Conservation (phyloP, 768 basidiomycete species). For the Naganishia friedmannii region DNA sequence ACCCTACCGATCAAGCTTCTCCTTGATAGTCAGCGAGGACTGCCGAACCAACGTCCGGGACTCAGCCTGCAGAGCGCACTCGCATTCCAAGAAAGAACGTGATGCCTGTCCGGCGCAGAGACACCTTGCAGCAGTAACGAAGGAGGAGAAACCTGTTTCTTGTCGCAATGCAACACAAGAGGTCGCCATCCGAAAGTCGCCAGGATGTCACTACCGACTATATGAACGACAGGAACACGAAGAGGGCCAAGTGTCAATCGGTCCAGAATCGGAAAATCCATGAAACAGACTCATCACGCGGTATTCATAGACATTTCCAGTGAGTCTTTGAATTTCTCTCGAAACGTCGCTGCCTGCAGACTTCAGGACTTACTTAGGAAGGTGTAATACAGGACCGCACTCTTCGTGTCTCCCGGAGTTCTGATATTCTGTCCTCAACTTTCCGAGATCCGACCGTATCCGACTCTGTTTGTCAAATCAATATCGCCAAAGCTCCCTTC, state of each 20-base stretch:
- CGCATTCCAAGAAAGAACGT: neutral
- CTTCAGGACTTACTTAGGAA: neutral
- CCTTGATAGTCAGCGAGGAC: neutral
- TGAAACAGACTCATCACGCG: neutral
- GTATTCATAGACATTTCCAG: conserved; percentile 18
- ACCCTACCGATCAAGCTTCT: neutral
- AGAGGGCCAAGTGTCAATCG: neutral
- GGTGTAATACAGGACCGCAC: neutral
- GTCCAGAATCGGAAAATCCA: neutral
- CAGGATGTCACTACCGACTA: neutral
- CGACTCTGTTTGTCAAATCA: conserved; percentile 14
- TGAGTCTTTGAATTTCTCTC: neutral
- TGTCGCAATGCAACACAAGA: conserved; percentile 6
- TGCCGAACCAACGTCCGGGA: neutral
- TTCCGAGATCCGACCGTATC: conserved; percentile 20
- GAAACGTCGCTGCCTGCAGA: no score
- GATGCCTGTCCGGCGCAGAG: neutral
- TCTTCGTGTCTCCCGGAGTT: conserved; percentile 1
- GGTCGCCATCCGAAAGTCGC: neutral
- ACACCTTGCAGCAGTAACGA: neutral
- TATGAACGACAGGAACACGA: neutral
- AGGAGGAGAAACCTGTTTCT: neutral
- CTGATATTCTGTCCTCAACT: conserved; percentile 20
- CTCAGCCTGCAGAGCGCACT: neutral
- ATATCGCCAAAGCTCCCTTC: conserved; percentile 12